phyloP scores from a whole-genome alignment of 2,329 filamentous ascomycete species.

The Trichoderma cornu-damae region DNA sequence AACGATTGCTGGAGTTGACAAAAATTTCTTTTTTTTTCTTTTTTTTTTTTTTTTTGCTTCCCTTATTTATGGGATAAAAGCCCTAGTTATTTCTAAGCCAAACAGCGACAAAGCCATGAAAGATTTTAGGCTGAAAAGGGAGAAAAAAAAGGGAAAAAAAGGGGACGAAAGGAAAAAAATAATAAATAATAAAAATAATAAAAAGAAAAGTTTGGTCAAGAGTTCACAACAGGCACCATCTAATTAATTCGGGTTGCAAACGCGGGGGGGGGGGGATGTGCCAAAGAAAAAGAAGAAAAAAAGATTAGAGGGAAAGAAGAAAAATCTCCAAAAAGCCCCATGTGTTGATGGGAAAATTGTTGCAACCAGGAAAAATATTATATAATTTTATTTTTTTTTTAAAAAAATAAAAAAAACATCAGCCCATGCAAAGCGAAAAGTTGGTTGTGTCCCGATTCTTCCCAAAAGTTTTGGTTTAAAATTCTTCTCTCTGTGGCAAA shows the following conservation, averaged over 20 bases:
- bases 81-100: not conserved
- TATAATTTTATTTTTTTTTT: too few species aligned
- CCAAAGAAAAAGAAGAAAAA: not conserved
- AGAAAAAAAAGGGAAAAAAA: too few species aligned
- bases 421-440: not conserved
- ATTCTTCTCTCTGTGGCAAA: not conserved
- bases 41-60: not conserved
- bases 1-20: conserved; percentile 1
- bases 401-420: not conserved
- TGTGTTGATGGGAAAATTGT: not conserved
- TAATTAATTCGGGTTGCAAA: not conserved
- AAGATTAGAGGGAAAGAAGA: not conserved
- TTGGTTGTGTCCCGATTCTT: conserved; percentile 8
- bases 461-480: too few species aligned
- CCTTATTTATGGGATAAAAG: conserved; percentile 8
- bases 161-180: not conserved
- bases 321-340: not conserved
- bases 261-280: not conserved
- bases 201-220: not conserved
- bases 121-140: too few species aligned
- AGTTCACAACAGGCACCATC: not conserved
- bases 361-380: too few species aligned
- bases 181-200: not conserved
- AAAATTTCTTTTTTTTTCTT: not conserved
- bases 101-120: not conserved